Evolutionary conservation across 2,329 filamentous ascomycete species (phyloP), one percentile per base, ranked within the genome.

Genomic region (Colletotrichum sansevieriae): DNA sequence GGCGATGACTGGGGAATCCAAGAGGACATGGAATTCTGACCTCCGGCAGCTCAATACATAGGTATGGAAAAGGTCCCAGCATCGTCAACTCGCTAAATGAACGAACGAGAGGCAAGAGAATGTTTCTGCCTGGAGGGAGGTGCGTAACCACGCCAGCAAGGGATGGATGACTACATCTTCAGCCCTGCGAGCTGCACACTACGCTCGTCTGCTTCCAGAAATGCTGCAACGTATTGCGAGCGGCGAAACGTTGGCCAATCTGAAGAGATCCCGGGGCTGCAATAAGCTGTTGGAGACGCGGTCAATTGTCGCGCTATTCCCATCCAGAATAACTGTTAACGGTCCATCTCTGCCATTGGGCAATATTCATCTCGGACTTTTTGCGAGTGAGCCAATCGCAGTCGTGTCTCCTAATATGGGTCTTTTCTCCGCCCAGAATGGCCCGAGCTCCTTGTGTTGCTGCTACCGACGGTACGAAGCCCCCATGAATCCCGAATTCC

Each of bases 101-200:
- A 2, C 22, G 22, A 4, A 22, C 22, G 22, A 22, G 22, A 4
- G 20, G 20, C 8, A 6, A 54, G 46, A 68, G 52, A 68, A 68
- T 64, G 11, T 68, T 46, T 58, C 65, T 68, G 65, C 65, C 60
- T 68, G n/a, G 51, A 15, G 25, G n/a, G 51, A 15, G 25, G 20
- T 15, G 13, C 43, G 13, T 25, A 18, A 39, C 46, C 18, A 3
- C 12, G 9, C 11, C n/a, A 22, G 25, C 7, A 49, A 7, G 44
- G 58, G 58, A 29, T 51, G 52, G 33, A 22, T 22, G 22, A 22
- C 12, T 13, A 3, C 29, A 22, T n/a, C 43, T 59, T 41, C 33
- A 51, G 58, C 58, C 58, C 44, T 41, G 58, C n/a, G 1, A 33
- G 41, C 37, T 39, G 37, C 20, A 29, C 25, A 29, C 25, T 4